Evolutionary conservation across 179 eudicot species (phyloP).

Genomic region (Actinidia chinensis): DNA sequence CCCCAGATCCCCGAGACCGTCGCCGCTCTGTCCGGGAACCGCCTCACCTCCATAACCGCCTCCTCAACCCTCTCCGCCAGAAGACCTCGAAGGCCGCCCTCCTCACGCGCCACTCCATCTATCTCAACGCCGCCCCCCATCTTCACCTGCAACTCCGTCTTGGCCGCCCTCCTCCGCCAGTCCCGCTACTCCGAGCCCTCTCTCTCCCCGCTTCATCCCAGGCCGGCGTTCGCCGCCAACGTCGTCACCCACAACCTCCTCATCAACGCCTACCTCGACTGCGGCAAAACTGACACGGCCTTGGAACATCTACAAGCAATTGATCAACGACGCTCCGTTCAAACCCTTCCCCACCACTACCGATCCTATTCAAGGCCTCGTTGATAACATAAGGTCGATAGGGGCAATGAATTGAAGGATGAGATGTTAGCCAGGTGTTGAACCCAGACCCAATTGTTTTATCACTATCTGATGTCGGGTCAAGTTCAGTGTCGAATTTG

Average conservation of each 20-base stretch:
- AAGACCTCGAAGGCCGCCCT: constrained; percentile 95
- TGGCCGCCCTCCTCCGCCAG: constrained; percentile 69
- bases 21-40: constrained; percentile 61
- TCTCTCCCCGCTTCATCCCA: constrained; percentile 84
- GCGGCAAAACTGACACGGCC: constrained; percentile 72
- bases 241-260: constrained; percentile 72
- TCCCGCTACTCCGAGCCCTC: constrained; percentile 63
- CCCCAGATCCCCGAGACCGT: constrained; percentile 81
- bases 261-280: constrained; percentile 67
- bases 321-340: constrained; percentile 79
- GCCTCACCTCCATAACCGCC: constrained; percentile 77
- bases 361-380: constrained; percentile 69
- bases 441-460: constrained; percentile 59
- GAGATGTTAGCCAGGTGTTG: constrained; percentile 72
- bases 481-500: constrained; percentile 44
- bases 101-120: constrained; percentile 81
- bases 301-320: constrained; percentile 72
- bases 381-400: constrained; percentile 71
- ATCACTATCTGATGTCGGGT: constrained; percentile 72
- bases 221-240: constrained; percentile 77
- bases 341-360: constrained; percentile 73
- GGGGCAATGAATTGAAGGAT: constrained; percentile 70
- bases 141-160: constrained; percentile 83
- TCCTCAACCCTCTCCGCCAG: constrained; percentile 68
- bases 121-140: constrained; percentile 86